A percentile compares a stretch with the other conserved stretches of the same genome.
phyloP scores from a whole-genome alignment of 169 alveolate genomes.

The Eimeria sp. region DNA sequence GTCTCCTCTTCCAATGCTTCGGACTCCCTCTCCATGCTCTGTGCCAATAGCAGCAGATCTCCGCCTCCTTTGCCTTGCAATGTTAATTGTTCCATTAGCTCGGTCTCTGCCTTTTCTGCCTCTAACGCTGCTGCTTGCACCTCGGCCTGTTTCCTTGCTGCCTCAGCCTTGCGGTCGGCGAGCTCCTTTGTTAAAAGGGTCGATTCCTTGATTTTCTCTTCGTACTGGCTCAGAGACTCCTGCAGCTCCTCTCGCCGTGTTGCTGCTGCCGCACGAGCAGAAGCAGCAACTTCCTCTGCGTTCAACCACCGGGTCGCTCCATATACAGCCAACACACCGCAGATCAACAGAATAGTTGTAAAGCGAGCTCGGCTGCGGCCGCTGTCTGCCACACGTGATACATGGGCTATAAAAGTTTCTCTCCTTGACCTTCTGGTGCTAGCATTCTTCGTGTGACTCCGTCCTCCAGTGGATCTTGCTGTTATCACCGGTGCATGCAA shows the following conservation, averaged over 20 bases:
- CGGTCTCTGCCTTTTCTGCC: not conserved
- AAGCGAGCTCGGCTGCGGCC: not conserved
- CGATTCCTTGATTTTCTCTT: not conserved
- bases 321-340: not conserved
- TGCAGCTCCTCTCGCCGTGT: not conserved
- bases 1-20: not conserved
- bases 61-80: not conserved
- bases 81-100: not conserved
- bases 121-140: constrained; percentile 2
- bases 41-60: not conserved
- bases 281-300: not conserved
- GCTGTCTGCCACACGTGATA: not conserved
- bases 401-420: not conserved
- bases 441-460: not conserved
- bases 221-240: not conserved
- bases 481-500: no score
- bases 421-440: not conserved
- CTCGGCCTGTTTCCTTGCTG: constrained; percentile 16
- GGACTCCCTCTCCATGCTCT: not conserved
- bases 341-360: not conserved
- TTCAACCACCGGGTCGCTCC: not conserved
- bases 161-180: constrained; percentile 1
- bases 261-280: constrained; percentile 11
- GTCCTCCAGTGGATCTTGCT: not conserved
- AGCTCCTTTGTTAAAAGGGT: no score